These are phyloP conservation scores for Xylaria arbuscula DNA, from an alignment of 2,329 filamentous ascomycete species.

Conservation along the genomic window DNA sequence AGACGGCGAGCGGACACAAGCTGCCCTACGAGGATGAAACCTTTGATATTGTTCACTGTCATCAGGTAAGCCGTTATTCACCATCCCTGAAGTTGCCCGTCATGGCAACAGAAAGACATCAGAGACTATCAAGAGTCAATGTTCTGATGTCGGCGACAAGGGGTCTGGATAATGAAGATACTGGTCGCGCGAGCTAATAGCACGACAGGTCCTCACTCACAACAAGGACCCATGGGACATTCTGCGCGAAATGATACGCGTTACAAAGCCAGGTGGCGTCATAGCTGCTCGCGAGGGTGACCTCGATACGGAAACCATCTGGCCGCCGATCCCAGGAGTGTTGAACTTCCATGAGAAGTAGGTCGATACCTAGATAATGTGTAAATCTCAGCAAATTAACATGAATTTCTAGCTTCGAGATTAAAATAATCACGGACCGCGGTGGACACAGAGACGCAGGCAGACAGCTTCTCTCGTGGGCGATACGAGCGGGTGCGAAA, in stretches of 20 bases:
- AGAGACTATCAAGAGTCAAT: not conserved
- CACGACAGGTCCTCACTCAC: slow-evolving; percentile 41
- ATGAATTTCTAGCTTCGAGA: slow-evolving; percentile 4
- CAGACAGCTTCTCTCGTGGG: slow-evolving; percentile 31
- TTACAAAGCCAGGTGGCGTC: slow-evolving; percentile 48
- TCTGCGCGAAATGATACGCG: slow-evolving; percentile 49
- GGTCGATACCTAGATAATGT: not conserved
- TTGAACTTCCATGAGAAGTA: slow-evolving; percentile 29
- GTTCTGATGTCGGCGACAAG: not conserved
- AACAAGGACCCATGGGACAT: slow-evolving; percentile 42
- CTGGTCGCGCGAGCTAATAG: not conserved
- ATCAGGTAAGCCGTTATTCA: slow-evolving; percentile 39
- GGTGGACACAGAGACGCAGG: slow-evolving; percentile 23
- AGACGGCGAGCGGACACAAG: slow-evolving; percentile 49
- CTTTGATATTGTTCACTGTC: slow-evolving; percentile 49
- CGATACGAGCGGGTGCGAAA: slow-evolving; percentile 21
- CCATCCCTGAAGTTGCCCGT: not conserved
- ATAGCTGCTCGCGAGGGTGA: slow-evolving; percentile 51
- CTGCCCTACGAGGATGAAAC: slow-evolving; percentile 47
- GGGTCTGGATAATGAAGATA: not conserved
- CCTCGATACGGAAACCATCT: slow-evolving; percentile 46
- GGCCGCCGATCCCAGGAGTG: slow-evolving; percentile 26
- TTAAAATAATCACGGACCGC: slow-evolving; percentile 20
- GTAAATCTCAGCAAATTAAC: not conserved
- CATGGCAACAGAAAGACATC: not conserved